These are phyloP conservation scores for Ophiosphaerella narmari DNA, from an alignment of 2,329 filamentous ascomycete species.

Conservation along the genomic window DNA sequence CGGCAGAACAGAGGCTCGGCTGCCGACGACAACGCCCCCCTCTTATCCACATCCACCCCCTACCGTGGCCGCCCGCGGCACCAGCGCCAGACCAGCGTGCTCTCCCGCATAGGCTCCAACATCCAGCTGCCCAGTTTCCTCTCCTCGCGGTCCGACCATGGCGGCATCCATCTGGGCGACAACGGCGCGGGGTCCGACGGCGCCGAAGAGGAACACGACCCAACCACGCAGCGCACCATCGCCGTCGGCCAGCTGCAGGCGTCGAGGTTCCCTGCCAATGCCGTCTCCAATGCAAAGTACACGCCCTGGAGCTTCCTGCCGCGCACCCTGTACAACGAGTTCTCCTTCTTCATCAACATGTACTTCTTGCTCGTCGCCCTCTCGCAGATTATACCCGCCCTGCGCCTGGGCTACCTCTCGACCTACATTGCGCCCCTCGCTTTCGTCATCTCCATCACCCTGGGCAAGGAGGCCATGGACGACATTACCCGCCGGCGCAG, in stretches of 20 bases:
- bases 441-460: slow-evolving; percentile 88
- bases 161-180: slow-evolving; percentile 31
- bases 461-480: slow-evolving; percentile 94
- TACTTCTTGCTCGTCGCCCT: slow-evolving; percentile 96
- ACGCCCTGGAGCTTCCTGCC: slow-evolving; percentile 93
- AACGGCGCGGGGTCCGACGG: slow-evolving; percentile 50
- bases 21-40: slow-evolving; percentile 74
- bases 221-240: slow-evolving; percentile 73
- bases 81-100: slow-evolving; percentile 33
- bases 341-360: slow-evolving; percentile 99
- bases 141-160: slow-evolving; percentile 30
- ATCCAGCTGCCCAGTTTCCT: slow-evolving; percentile 72
- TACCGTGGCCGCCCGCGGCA: slow-evolving; percentile 28
- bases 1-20: slow-evolving; percentile 58
- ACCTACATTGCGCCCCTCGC: slow-evolving; percentile 92
- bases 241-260: slow-evolving; percentile 75
- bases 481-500: slow-evolving; percentile 84
- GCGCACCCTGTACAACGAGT: slow-evolving; percentile 95
- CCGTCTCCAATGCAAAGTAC: slow-evolving; percentile 97
- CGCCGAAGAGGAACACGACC: slow-evolving; percentile 55
- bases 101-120: slow-evolving; percentile 56
- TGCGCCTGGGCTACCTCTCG: slow-evolving; percentile 91
- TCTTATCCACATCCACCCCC: slow-evolving; percentile 56
- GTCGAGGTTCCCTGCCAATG: slow-evolving; percentile 82
- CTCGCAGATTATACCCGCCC: slow-evolving; percentile 85